Evolutionary conservation across 352 stramenopile species (phyloP).

Genomic region (Globisporangium paroecandrum): DNA sequence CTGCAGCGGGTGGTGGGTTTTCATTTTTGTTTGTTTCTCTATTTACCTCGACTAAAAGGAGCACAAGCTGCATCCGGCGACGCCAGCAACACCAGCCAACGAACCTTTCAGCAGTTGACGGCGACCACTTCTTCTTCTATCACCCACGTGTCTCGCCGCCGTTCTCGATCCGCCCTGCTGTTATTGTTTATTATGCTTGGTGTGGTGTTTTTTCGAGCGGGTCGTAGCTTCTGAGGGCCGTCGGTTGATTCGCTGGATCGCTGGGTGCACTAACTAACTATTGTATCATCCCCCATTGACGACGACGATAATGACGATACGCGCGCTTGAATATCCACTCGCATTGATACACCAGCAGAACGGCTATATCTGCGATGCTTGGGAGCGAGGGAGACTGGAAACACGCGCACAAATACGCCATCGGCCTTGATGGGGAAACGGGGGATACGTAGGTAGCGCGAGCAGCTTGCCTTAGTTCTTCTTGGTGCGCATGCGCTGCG

Average conservation of each 20-base stretch:
- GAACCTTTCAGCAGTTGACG: not conserved
- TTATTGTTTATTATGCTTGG: not conserved
- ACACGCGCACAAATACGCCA: not conserved
- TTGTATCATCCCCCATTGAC: not conserved
- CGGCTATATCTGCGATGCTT: not conserved
- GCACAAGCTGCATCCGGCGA: constrained; percentile 5
- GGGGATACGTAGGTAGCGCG: not conserved
- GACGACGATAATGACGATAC: not conserved
- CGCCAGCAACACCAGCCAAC: not conserved
- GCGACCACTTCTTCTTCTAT: not conserved
- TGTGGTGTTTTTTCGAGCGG: not conserved
- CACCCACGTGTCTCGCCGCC: not conserved
- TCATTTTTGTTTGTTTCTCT: constrained; percentile 13
- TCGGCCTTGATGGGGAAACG: not conserved
- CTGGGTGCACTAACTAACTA: not conserved
- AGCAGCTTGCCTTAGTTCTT: constrained; percentile 61
- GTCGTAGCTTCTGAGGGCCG: not conserved
- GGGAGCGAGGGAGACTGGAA: not conserved
- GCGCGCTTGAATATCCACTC: not conserved
- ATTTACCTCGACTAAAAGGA: constrained; percentile 14
- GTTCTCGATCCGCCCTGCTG: not conserved
- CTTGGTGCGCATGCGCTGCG: constrained; percentile 85
- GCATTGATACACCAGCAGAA: not conserved
- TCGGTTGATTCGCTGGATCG: not conserved
- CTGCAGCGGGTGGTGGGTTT: not conserved